A percentile compares a stretch with the other conserved stretches of the same genome.
Conservation (phyloP, 768 basidiomycete species). For the Tricholoma flavovirens region DNA sequence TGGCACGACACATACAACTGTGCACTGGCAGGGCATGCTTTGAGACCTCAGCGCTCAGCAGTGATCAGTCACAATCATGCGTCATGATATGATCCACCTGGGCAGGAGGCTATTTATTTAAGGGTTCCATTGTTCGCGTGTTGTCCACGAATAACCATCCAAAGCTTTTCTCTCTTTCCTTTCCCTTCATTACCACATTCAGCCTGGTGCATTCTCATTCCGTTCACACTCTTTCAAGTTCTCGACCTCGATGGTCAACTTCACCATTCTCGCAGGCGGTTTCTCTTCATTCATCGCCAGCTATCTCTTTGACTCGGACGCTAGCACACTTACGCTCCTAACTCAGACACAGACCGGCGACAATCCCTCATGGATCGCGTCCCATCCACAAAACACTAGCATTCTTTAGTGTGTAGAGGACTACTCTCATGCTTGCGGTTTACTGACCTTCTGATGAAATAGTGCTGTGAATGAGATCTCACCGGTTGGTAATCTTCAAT, state of each 20-base stretch:
- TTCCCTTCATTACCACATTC: too few relatives aligned
- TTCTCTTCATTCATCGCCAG: conserved; percentile 41
- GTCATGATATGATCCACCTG: too few relatives aligned
- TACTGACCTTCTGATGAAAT: not conserved
- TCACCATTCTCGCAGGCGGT: conserved; percentile 44
- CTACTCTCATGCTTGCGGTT: not conserved
- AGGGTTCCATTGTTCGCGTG: too few relatives aligned
- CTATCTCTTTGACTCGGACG: conserved; percentile 46
- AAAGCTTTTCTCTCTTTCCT: too few relatives aligned
- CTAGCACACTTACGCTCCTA: conserved; percentile 39
- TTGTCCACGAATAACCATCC: too few relatives aligned
- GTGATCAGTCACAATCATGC: too few relatives aligned
- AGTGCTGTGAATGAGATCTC: conserved; percentile 51
- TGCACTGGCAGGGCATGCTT: too few relatives aligned
- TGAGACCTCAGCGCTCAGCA: too few relatives aligned
- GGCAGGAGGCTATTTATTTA: too few relatives aligned
- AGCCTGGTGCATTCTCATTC: not conserved
- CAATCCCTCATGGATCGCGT: conserved; percentile 56
- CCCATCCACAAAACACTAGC: conserved; percentile 46
- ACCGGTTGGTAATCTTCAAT: conserved; percentile 40
- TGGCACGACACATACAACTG: too few relatives aligned
- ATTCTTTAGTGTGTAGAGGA: conserved; percentile 47
- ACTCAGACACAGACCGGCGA: conserved; percentile 39
- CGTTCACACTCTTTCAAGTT: not conserved
- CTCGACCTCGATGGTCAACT: conserved; percentile 34